Percentiles rank a stretch among this genome's conserved stretches.
phyloP scores from a whole-genome alignment of 1,139 yeast genomes.

The Yamadazyma triangularis region DNA sequence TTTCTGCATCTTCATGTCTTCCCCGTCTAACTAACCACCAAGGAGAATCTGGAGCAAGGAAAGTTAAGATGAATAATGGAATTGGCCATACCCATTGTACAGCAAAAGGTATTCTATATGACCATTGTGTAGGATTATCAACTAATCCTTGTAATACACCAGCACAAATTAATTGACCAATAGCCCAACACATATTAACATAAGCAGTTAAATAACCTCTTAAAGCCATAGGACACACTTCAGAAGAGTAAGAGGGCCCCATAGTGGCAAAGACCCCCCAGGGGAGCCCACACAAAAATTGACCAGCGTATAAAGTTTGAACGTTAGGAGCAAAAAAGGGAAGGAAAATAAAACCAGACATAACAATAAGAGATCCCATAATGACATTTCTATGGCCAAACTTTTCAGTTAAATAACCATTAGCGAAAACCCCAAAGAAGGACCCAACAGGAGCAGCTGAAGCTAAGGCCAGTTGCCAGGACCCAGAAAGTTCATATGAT shows the following conservation, averaged over 20 bases:
- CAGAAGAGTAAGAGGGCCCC: conserved; percentile 22
- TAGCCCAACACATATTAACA: conserved; percentile 28
- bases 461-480: conserved; percentile 21
- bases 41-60: conserved; percentile 23
- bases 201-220: conserved; percentile 23
- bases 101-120: conserved; percentile 22
- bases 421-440: conserved; percentile 18
- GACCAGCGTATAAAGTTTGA: conserved; percentile 17
- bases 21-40: conserved; percentile 24
- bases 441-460: conserved; percentile 18
- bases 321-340: conserved; percentile 19
- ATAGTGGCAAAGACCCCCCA: conserved; percentile 25
- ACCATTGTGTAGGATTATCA: conserved; percentile 17
- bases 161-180: conserved; percentile 26
- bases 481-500: conserved; percentile 15
- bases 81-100: conserved; percentile 26
- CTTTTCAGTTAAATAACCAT: conserved; percentile 19
- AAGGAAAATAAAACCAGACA: conserved; percentile 19
- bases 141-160: conserved; percentile 21
- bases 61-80: conserved; percentile 18
- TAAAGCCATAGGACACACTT: conserved; percentile 18
- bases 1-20: conserved; percentile 17
- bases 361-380: conserved; percentile 16
- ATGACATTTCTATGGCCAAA: conserved; percentile 21
- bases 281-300: conserved; percentile 20